A percentile compares a stretch with the other conserved stretches of the same genome.
phyloP scores from a whole-genome alignment of 1,139 yeast genomes.

The Suhomyces ambrosiae region DNA sequence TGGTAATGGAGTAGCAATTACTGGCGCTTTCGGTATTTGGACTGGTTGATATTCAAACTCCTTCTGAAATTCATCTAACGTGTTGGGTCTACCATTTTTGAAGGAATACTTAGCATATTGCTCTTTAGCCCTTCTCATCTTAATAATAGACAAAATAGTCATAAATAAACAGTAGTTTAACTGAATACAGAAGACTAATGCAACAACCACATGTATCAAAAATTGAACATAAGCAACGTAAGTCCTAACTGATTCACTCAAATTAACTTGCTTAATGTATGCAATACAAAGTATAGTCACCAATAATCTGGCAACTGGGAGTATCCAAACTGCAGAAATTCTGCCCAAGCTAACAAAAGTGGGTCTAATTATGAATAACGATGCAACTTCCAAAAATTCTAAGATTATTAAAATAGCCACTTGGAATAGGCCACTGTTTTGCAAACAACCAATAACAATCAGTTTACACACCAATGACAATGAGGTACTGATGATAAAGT shows the following conservation, averaged over 20 bases:
- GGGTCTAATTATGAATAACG: conserved; percentile 41
- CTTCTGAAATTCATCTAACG: conserved; percentile 28
- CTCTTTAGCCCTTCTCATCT: conserved; percentile 12
- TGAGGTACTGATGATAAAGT: conserved; percentile 40
- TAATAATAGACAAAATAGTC: conserved; percentile 30
- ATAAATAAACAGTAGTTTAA: conserved; percentile 32
- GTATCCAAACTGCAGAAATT: conserved; percentile 40
- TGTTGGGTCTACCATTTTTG: conserved; percentile 12
- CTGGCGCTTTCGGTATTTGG: conserved; percentile 6
- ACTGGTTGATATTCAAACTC: conserved; percentile 41
- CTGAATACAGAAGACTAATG: conserved; percentile 38
- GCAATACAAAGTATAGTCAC: conserved; percentile 47
- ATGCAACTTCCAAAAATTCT: conserved; percentile 35
- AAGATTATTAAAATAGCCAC: conserved; percentile 40
- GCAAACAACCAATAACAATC: conserved; percentile 47
- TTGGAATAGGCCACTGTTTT: conserved; percentile 47
- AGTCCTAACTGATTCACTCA: conserved; percentile 39
- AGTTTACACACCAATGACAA: conserved; percentile 34
- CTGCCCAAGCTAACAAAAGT: conserved; percentile 41
- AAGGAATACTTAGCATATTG: conserved; percentile 11
- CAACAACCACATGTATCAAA: conserved; percentile 40
- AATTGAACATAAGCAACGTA: conserved; percentile 46
- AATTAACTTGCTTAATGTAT: conserved; percentile 33
- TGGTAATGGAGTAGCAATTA: conserved; percentile 1
- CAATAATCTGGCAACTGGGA: conserved; percentile 40